These are phyloP conservation scores for Podospora sp. DNA, from an alignment of 495 filamentous ascomycete species.

Conservation along the genomic window DNA sequence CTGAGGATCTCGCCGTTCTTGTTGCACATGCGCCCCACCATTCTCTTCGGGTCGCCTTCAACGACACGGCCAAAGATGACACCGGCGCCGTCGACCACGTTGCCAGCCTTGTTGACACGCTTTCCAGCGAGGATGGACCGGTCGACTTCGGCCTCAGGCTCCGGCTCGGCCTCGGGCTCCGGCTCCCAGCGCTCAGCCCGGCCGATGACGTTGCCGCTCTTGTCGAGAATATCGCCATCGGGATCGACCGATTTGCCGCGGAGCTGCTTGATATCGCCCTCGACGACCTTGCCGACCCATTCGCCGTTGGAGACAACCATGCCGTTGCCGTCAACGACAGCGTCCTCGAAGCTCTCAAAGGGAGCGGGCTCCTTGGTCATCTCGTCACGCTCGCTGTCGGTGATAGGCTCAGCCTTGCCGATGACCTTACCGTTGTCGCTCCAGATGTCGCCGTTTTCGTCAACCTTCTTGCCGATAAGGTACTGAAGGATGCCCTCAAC, in stretches of 20 bases:
- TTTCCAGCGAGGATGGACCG: slow-evolving; percentile 75
- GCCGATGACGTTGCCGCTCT: slow-evolving; percentile 76
- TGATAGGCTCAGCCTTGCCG: slow-evolving; percentile 73
- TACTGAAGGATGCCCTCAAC: slow-evolving; percentile 68
- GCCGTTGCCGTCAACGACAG: slow-evolving; percentile 68
- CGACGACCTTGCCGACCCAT: slow-evolving; percentile 70
- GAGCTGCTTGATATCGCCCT: slow-evolving; percentile 74
- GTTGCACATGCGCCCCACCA: slow-evolving; percentile 81
- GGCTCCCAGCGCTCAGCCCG: slow-evolving; percentile 76
- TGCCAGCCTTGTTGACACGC: slow-evolving; percentile 83
- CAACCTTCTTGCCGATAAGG: slow-evolving; percentile 68
- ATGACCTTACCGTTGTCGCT: slow-evolving; percentile 72
- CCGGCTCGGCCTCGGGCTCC: slow-evolving; percentile 60
- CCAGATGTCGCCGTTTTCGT: slow-evolving; percentile 75
- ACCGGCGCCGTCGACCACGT: slow-evolving; percentile 76
- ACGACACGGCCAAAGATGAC: slow-evolving; percentile 73
- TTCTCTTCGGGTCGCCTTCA: slow-evolving; percentile 68
- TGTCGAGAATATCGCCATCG: slow-evolving; percentile 83
- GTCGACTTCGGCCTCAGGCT: slow-evolving; percentile 56
- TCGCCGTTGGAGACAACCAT: slow-evolving; percentile 71
- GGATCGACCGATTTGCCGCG: slow-evolving; percentile 76
- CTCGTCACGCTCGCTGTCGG: slow-evolving; percentile 70
- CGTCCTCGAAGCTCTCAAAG: slow-evolving; percentile 74
- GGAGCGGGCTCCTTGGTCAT: slow-evolving; percentile 62
- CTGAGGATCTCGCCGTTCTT: slow-evolving; percentile 80